Conservation (phyloP, 2,329 filamentous ascomycete genomes). For the Colletotrichum lini region DNA sequence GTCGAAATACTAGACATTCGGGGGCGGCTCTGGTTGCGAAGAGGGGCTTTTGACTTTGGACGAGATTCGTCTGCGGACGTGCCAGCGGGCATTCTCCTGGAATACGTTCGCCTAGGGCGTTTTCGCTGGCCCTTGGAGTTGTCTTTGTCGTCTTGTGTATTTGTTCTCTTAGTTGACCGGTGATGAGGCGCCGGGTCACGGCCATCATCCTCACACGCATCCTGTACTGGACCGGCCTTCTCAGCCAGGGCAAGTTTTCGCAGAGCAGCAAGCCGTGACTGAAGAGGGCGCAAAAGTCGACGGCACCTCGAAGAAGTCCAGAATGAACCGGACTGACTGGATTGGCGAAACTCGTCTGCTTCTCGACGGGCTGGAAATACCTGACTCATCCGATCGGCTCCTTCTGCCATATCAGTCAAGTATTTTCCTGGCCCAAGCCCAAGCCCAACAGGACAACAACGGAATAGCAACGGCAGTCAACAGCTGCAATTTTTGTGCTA, state of each 20-base stretch:
- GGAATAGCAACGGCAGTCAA: too few species aligned
- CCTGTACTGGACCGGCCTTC: neutral
- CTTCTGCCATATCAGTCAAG: neutral
- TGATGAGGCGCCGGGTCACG: neutral
- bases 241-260: conserved; percentile 52
- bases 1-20: neutral
- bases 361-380: neutral
- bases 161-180: conserved; percentile 15
- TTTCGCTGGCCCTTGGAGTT: conserved; percentile 43
- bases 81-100: conserved; percentile 14
- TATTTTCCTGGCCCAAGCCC: neutral
- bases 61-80: neutral
- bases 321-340: neutral
- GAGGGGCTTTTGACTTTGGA: neutral
- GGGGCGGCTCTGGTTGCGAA: neutral
- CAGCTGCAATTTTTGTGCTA: neutral
- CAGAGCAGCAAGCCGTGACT: conserved; percentile 58
- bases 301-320: conserved; percentile 66
- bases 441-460: neutral
- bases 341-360: neutral
- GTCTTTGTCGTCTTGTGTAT: conserved; percentile 12
- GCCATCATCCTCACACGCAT: neutral
- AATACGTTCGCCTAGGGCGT: conserved; percentile 40
- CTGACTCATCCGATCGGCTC: too few species aligned
- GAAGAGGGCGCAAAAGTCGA: conserved; percentile 62